Evolutionary conservation across 2,329 filamentous ascomycete species (phyloP), one percentile per base, ranked within the genome.

Genomic region (Venturia oleaginea): DNA sequence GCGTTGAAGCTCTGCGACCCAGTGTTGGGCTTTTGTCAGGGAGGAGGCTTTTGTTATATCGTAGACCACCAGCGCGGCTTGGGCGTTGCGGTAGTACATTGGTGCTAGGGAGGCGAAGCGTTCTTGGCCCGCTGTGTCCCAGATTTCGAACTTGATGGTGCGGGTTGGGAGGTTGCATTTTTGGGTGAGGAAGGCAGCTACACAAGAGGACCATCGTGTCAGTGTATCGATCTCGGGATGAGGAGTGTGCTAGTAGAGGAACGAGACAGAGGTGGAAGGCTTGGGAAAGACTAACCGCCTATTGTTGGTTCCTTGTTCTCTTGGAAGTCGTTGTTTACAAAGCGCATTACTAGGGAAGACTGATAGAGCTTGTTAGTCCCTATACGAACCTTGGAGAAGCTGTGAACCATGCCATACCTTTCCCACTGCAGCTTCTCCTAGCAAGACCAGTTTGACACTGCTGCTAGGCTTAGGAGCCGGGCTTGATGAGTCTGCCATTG

Each of bases 271-370:
- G 37, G 11, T 46, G 24, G 17, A 63, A 30, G 10, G n/a, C 15
- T 10, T 4, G n/a, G 4, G 11, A 11, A 64, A 62, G 62, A 77
- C 83, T 69, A 84, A 95, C 92, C 92, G 83, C 94, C 94, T 79
- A 99, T 99, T 69, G 94, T 99, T 67, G 94, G 94, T 77, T 99
- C 94, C 83, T 97, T 97, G 80, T 97, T 97, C 80, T 97, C 94
- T 81, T 99, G 94, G 74, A 99, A 99, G 79, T 97, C 93, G 80
- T 99, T 94, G 84, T 97, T 97, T 75, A 99, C 94, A 79, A 99
- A 99, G 74, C 94, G 91, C 75, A 99, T 84, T 68, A 99, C 94
- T 66, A 99, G 87, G 57, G 94, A 99, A 61, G 94, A 97, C 94
- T 96, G 72, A 30, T 51, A 61, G 11, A 30, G 42, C 32, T 48